Base-by-base conservation (phyloP, 768 basidiomycete genomes). In the Leccinum broughii region DNA sequence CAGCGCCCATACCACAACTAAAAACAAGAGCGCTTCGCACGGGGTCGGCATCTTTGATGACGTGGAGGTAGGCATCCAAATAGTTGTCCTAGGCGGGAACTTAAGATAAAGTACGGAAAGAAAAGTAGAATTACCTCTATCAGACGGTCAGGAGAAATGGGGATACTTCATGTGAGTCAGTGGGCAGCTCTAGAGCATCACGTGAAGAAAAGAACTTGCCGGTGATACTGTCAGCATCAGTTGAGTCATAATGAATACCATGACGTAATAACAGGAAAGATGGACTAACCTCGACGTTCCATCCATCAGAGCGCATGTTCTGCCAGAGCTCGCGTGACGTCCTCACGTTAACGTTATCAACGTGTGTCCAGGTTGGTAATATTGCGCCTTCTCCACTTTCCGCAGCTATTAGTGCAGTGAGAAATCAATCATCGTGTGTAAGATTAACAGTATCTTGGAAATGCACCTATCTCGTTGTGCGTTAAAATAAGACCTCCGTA, bases 1-100 rank as follows among this genome's bases (percentile, higher is more conserved):
- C 95, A 3, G 93, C 93, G 50, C 97, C 97, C 87, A 96, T 94
- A 34, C 97, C 96, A 71, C 96, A 98, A 53, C 91, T 94, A 72
- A 98, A 98, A 4, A 98, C 90, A 20, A 98, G 78, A 0, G 90
- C 87, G 0, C 93, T 94, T 17, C 79, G 79, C 4, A 88, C 76
- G 2, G 96, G 95, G 66, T 96, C 92, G 0, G 89, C 84, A 41
- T 82, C 75, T 62, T 86, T 85, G 60, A 99, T 89, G 35, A 96
- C 87, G 3, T 81, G 82, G 20, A 95, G 79, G 72, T 98, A 99
- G 1, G 92, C 90, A 73, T 98, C 97, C 17, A 99, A 85, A 73
- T 99, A 98, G 69, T 95, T 95, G 73, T 97, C 92, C 87, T 92
- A 61, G 2, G 32, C 13, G 20, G 13, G 32, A 20, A 46, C 55